Conservation (phyloP, 257 asterid genomes). For the Solanum virginianum region DNA sequence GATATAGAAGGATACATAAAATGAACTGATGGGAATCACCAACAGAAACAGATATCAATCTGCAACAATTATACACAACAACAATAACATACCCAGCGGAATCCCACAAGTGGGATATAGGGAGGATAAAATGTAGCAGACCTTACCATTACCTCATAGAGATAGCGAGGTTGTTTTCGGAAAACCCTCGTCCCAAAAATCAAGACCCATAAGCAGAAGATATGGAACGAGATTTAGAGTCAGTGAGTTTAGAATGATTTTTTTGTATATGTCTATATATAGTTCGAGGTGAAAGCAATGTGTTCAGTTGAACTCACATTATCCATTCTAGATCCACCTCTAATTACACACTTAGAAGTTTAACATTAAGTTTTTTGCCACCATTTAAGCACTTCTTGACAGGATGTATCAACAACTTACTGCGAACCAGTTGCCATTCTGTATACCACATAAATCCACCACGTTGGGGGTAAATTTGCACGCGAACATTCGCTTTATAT, state of each 20-base stretch:
- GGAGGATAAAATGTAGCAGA: no score
- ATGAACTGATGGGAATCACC: not conserved
- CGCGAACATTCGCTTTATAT: conserved; percentile 4
- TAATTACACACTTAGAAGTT: no score
- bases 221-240: not conserved
- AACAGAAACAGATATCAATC: not conserved
- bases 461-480: not conserved
- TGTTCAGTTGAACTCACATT: not conserved
- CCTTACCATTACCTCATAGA: no score
- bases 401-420: conserved; percentile 19
- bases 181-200: no score
- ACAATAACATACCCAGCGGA: no score
- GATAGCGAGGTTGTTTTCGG: no score
- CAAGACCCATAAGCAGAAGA: no score
- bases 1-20: not conserved
- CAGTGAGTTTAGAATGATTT: not conserved
- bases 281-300: not conserved
- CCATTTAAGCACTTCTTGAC: conserved; percentile 1
- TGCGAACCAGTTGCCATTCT: conserved; percentile 12
- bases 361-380: not conserved
- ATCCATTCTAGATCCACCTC: not conserved
- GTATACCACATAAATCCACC: conserved; percentile 7
- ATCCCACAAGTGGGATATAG: no score
- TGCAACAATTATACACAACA: not conserved
- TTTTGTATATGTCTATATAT: not conserved